Evolutionary conservation across 768 basidiomycete genomes (phyloP).

Genomic region (Boletus vermiculosoides): DNA sequence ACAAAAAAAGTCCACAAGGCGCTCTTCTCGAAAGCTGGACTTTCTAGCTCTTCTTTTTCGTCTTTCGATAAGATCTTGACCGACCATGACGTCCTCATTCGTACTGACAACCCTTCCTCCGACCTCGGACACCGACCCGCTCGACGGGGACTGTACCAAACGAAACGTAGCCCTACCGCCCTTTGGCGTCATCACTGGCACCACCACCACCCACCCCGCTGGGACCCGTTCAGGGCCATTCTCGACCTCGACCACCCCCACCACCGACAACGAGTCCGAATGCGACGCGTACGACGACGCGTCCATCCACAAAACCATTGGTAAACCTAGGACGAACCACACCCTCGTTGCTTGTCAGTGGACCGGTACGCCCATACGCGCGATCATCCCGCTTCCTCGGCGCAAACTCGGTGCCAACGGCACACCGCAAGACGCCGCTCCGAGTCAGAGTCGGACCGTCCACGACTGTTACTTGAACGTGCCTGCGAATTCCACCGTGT

Average conservation of each 20-base stretch:
- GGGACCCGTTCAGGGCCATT: background rate
- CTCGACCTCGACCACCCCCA: background rate
- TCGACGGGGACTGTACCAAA: conserved; percentile 1
- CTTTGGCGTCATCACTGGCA: conserved; percentile 1
- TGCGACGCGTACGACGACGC: conserved; percentile 2
- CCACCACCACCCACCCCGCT: background rate
- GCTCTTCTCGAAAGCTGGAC: background rate
- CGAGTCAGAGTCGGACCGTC: background rate
- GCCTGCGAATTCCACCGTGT: background rate
- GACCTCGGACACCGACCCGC: background rate
- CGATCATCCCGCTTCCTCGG: conserved; percentile 20
- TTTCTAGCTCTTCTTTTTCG: background rate
- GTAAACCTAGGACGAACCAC: background rate
- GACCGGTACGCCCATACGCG: conserved; percentile 25
- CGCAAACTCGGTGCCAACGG: conserved; percentile 1
- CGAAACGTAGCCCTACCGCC: background rate
- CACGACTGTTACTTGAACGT: background rate
- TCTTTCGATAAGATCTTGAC: too few species aligned
- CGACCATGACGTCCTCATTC: conserved; percentile 10
- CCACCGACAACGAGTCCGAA: background rate
- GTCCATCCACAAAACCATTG: background rate
- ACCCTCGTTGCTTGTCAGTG: conserved; percentile 2
- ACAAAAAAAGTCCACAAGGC: background rate
- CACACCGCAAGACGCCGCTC: background rate
- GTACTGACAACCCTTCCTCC: conserved; percentile 2